Evolutionary conservation across 2,329 filamentous ascomycete species (phyloP), one percentile per base, ranked within the genome.

Genomic region (Elsinoe perseae): DNA sequence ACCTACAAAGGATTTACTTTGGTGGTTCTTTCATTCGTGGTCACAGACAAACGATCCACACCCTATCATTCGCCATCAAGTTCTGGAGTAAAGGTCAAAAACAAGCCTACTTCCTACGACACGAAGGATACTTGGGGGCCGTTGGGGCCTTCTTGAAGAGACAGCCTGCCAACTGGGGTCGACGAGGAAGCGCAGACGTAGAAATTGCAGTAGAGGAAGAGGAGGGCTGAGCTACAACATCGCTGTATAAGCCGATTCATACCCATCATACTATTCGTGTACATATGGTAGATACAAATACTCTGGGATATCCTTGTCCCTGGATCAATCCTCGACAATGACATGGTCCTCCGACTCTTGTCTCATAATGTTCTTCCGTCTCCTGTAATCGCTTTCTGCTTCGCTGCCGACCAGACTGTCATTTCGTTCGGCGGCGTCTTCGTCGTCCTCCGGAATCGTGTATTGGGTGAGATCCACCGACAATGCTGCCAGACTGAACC

Each of bases 41-140:
- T 38, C 93, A 98, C 70, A 84, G 87, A 14, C 93, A 97, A 73
- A 98, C 93, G 10, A 98, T 98, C 82, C 95, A 97, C 71, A 97
- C 93, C 0, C 77, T 98, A 8, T 91, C 87, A 56, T 98, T 95
- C 68, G 93, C 92, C 67, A 96, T 98, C 73, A 89, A 89, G 64
- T 98, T 97, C 73, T 98, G 93, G 93, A 90, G 87, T 63, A 89
- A 93, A 68, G 92, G 91, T 40, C 79, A 84, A 66, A 96, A 95
- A 72, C 89, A 96, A 72, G 93, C 93, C 0, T 97, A 95, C 70
- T 98, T 98, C 70, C 70, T 98, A 58, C 80, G 93, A 4, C 93
- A 98, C 66, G 93, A 98, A 72, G 93, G 93, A 23, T 98, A 97
- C 68, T 80, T 98, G 0, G 93, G 93, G 8, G 83, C 90, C 18